Evolutionary conservation across 306 rosid genomes (phyloP), one percentile per base, ranked within the genome.

Genomic region (Urtica urens): DNA sequence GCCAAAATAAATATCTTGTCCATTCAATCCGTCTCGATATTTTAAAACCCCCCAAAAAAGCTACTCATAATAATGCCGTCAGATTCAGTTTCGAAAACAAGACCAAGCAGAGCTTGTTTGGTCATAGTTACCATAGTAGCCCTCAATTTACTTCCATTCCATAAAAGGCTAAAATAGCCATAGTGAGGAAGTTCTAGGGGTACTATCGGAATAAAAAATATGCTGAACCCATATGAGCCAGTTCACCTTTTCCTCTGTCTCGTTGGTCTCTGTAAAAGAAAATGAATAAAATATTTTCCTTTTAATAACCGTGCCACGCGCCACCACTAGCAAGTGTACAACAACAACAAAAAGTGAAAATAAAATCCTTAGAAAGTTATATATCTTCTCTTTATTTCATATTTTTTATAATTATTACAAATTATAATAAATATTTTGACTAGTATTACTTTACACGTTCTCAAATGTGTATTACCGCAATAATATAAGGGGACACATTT

Each of bases 61-160:
- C 82, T 68, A 51, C 62, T 72, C 76, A 73, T 71, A 61, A 76
- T 79, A 73, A 71, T 63, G 75, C 69, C 84, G 87, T 74, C 85
- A 73, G 82, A 79, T 79, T 76, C 83, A 74, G 81, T 60, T 78
- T 78, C 76, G 76, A 67, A 76, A 76, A 62, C 70, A 75, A 63
- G 72, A 55, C 78, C 81, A 23, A 40, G 33, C 69, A 62, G 71
- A 60, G 13, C 56, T 38, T 55, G 79, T 51, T 63, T 12, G 3
- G 0, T 0, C 0, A 0, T 0, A 59, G 38, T 33, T 65, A 73
- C 74, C 5, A n/a, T 16, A 35, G 0, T 60, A 22, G 23, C 63
- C 79, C 59, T 52, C 0, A 0, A 3, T 33, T 59, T 16, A n/a
- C 39, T 12, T 10, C 7, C 5, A 20, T 19, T 33, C 11, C 9